Evolutionary conservation across 1,139 yeast species (phyloP).

Genomic region (Blastobotrys elegans): DNA sequence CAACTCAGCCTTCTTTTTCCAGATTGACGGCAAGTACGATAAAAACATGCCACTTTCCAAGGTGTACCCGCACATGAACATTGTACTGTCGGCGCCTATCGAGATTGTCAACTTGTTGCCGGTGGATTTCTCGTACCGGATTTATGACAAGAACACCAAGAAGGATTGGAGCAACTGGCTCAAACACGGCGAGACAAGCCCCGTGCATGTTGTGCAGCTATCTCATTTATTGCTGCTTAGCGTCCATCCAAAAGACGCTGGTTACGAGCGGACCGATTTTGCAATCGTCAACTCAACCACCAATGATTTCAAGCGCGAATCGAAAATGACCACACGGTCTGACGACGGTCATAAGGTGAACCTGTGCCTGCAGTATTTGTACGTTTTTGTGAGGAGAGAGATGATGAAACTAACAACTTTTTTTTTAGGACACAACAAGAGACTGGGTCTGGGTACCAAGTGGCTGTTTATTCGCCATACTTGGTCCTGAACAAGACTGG

Average conservation of each 20-base stretch:
- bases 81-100: conserved; percentile 79
- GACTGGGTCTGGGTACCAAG: conserved; percentile 28
- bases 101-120: conserved; percentile 84
- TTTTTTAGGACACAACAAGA: conserved; percentile 10
- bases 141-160: conserved; percentile 72
- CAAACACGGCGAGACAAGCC: conserved; percentile 58
- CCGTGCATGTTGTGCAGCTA: conserved; percentile 77
- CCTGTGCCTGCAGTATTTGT: conserved; percentile 60
- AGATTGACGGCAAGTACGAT: conserved; percentile 65
- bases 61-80: conserved; percentile 79
- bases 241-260: conserved; percentile 62
- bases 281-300: conserved; percentile 66
- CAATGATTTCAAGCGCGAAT: conserved; percentile 53
- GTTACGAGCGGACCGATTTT: conserved; percentile 68
- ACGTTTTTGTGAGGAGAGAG: conserved; percentile 17
- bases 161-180: conserved; percentile 65
- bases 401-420: not conserved
- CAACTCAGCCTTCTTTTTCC: conserved; percentile 52
- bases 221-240: conserved; percentile 66
- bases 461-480: conserved; percentile 80
- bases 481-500: conserved; percentile 78
- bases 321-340: conserved; percentile 30
- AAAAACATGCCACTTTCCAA: conserved; percentile 61
- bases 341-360: conserved; percentile 64
- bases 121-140: conserved; percentile 65